phyloP scores from a whole-genome alignment of 352 stramenopile species.

The Phytophthora megakarya region DNA sequence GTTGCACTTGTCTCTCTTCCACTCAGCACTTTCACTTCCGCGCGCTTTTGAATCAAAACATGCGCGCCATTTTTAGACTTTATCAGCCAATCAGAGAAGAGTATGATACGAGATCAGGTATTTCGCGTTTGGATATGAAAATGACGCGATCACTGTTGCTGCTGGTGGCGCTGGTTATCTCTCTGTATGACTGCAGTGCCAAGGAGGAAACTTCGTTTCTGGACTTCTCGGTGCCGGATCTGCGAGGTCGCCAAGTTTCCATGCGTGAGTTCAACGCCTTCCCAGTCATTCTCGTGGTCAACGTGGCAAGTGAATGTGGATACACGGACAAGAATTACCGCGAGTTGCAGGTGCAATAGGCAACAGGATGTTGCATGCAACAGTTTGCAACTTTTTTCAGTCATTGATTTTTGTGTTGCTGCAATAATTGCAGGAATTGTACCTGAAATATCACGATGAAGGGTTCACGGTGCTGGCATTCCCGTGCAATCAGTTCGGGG shows the following conservation, averaged over 20 bases:
- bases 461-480: constrained; percentile 92
- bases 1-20: constrained; percentile 3
- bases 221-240: constrained; percentile 63
- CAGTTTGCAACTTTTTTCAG: not conserved
- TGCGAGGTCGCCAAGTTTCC: constrained; percentile 46
- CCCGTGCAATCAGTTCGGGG: constrained; percentile 96
- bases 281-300: constrained; percentile 80
- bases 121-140: not conserved
- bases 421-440: constrained; percentile 49
- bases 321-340: constrained; percentile 86
- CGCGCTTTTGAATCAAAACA: constrained; percentile 20
- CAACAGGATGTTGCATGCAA: not conserved
- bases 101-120: too few relatives aligned
- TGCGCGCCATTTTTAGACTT: constrained; percentile 27
- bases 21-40: constrained; percentile 3
- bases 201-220: constrained; percentile 45
- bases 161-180: constrained; percentile 10
- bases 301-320: constrained; percentile 80
- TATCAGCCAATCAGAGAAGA: constrained; percentile 16
- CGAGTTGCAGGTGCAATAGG: constrained; percentile 58
- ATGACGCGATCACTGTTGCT: constrained; percentile 21
- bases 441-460: constrained; percentile 72
- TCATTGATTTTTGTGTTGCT: not conserved
- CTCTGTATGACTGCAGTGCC: constrained; percentile 3
- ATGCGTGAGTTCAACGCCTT: constrained; percentile 55